A percentile compares a stretch with the other conserved stretches of the same genome.
phyloP scores from a whole-genome alignment of 805 yeast species.

The Saccharomycopsis capsularis region DNA sequence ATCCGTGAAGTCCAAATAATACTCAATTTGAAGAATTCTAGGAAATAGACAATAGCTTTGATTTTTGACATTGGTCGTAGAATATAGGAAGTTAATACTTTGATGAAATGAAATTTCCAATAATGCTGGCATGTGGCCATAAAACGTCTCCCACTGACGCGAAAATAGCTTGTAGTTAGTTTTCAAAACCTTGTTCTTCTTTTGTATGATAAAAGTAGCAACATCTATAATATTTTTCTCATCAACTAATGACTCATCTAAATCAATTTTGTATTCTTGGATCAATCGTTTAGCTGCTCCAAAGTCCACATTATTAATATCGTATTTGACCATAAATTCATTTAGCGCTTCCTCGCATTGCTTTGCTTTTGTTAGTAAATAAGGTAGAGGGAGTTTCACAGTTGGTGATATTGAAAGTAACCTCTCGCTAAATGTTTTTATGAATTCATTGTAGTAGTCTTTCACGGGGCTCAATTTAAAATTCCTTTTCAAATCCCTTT shows the following conservation, averaged over 20 bases:
- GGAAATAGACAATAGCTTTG: slow-evolving; percentile 95
- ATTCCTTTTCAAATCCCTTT: neutral
- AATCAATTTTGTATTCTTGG: neutral
- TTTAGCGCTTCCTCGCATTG: slow-evolving; percentile 27
- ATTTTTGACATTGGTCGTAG: slow-evolving; percentile 74
- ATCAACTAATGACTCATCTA: slow-evolving; percentile 5
- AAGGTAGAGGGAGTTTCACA: slow-evolving; percentile 67
- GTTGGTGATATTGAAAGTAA: slow-evolving; percentile 80
- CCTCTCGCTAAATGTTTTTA: slow-evolving; percentile 39
- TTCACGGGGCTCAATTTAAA: neutral
- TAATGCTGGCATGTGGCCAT: slow-evolving; percentile 46
- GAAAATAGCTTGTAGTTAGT: slow-evolving; percentile 29
- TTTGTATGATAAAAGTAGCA: slow-evolving; percentile 5
- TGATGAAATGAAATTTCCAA: slow-evolving; percentile 71
- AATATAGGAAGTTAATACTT: slow-evolving; percentile 67
- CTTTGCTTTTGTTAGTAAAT: slow-evolving; percentile 48
- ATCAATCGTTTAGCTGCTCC: slow-evolving; percentile 5
- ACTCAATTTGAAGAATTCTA: slow-evolving; percentile 73
- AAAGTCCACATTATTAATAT: slow-evolving; percentile 1
- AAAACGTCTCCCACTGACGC: slow-evolving; percentile 65
- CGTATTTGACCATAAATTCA: slow-evolving; percentile 1
- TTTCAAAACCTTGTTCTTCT: slow-evolving; percentile 25
- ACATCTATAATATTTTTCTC: slow-evolving; percentile 1
- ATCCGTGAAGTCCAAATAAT: slow-evolving; percentile 77
- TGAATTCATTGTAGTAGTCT: slow-evolving; percentile 34